phyloP scores from a whole-genome alignment of 2,329 filamentous ascomycete species.

The Hymenoscyphus fructigenus region DNA sequence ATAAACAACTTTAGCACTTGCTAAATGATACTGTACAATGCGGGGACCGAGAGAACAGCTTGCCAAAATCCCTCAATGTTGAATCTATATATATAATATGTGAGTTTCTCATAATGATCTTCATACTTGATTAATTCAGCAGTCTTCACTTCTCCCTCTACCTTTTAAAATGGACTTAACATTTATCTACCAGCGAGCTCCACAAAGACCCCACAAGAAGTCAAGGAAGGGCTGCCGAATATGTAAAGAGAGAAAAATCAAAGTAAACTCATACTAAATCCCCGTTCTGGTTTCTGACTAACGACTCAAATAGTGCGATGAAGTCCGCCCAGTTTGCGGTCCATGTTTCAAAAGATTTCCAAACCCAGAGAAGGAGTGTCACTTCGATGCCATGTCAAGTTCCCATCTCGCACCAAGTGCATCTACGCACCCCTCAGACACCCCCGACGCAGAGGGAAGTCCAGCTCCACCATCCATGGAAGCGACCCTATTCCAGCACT shows the following conservation, averaged over 20 bases:
- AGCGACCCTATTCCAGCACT: constrained; percentile 18
- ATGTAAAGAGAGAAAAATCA: constrained; percentile 22
- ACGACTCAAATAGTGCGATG: constrained; percentile 16
- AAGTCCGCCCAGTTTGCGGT: constrained; percentile 13
- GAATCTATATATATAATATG: background rate
- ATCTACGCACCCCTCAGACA: constrained; percentile 1
- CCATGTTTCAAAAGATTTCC: constrained; percentile 15
- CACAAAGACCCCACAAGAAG: constrained; percentile 14
- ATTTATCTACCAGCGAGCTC: background rate
- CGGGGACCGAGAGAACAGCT: background rate
- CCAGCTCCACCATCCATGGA: constrained; percentile 13
- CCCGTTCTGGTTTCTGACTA: background rate
- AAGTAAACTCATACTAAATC: constrained; percentile 5
- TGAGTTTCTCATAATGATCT: background rate
- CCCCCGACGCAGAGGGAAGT: background rate
- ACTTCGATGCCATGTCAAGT: constrained; percentile 7
- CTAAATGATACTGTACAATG: background rate
- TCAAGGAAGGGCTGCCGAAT: constrained; percentile 18
- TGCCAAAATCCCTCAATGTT: background rate
- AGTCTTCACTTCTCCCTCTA: background rate
- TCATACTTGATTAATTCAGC: background rate
- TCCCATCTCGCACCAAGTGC: background rate
- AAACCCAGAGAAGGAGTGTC: constrained; percentile 12
- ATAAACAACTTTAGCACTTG: background rate
- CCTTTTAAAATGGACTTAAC: background rate